Evolutionary conservation across 2,329 filamentous ascomycete species (phyloP).

Genomic region (Dichotomopilus funicola): DNA sequence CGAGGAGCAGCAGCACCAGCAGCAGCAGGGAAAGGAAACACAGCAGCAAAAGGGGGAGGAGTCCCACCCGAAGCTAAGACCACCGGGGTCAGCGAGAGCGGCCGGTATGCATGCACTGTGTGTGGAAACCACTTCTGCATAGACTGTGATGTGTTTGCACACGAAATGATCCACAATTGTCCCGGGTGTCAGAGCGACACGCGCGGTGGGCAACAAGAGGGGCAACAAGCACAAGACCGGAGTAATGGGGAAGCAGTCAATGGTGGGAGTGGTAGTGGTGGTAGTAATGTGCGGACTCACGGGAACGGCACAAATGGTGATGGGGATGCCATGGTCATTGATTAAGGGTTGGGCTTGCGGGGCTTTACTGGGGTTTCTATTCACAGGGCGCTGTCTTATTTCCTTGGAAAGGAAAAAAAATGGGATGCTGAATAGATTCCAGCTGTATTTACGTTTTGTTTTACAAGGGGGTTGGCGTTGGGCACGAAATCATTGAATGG

Average conservation of each 20-base stretch:
- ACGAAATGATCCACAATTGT: constrained; percentile 93
- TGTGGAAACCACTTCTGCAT: constrained; percentile 93
- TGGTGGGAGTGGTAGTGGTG: background rate
- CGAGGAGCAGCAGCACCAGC: constrained; percentile 2
- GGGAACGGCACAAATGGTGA: constrained; percentile 1
- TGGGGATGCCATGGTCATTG: constrained; percentile 41
- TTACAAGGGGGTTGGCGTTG: too few species aligned
- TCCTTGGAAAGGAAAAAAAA: background rate
- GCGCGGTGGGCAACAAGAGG: constrained; percentile 16
- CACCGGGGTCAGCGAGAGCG: constrained; percentile 69
- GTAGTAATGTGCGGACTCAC: constrained; percentile 13
- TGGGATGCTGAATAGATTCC: too few species aligned
- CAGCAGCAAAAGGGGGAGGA: constrained; percentile 7
- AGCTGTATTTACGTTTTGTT: too few species aligned
- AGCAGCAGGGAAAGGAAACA: constrained; percentile 8
- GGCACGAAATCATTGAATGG: too few species aligned
- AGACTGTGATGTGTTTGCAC: constrained; percentile 92
- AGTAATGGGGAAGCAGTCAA: background rate
- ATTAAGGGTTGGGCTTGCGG: constrained; percentile 25
- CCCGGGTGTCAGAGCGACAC: constrained; percentile 69
- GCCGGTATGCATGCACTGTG: constrained; percentile 81
- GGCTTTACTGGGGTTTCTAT: too few species aligned
- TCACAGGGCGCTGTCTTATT: too few species aligned
- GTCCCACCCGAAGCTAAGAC: constrained; percentile 35
- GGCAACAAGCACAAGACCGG: background rate